A percentile compares a stretch with the other conserved stretches of the same genome.
These are phyloP conservation scores for Neurospora terricola DNA, from an alignment of 495 filamentous ascomycete genomes.

Conservation along the genomic window DNA sequence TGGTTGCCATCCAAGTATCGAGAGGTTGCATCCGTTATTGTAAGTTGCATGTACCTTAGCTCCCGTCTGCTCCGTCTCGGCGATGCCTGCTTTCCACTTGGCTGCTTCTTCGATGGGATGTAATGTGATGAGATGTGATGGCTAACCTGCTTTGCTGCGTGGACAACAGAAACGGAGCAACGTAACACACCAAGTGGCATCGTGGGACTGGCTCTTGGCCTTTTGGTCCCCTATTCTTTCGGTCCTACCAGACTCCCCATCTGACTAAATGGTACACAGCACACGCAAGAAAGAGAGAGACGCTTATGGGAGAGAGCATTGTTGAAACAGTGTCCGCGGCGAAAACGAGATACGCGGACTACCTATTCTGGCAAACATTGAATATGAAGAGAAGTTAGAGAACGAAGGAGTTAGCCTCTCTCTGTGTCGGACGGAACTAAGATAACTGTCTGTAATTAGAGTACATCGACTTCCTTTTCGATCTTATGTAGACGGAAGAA, in stretches of 20 bases:
- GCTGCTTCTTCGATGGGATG: not conserved
- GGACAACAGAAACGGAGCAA: not conserved
- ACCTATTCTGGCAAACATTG: not conserved
- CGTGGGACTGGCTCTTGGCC: not conserved
- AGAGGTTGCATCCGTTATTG: not conserved
- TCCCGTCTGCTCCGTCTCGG: not conserved
- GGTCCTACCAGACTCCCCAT: not conserved
- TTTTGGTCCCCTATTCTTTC: not conserved
- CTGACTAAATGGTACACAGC: not conserved
- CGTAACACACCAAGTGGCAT: not conserved
- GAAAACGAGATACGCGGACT: not conserved
- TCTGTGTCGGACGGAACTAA: not conserved
- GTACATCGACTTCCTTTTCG: not conserved
- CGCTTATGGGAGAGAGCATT: not conserved
- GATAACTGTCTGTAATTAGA: not conserved
- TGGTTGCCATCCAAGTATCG: not conserved
- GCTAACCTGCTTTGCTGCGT: not conserved
- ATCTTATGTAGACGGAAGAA: not conserved
- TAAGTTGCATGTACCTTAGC: not conserved
- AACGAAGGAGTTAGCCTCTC: not conserved
- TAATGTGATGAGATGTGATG: not conserved
- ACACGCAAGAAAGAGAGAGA: not conserved
- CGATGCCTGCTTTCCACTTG: not conserved
- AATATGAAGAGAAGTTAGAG: not conserved
- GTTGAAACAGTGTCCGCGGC: not conserved